phyloP scores from a whole-genome alignment of 169 alveolate species.

The Plasmodium gonderi region DNA sequence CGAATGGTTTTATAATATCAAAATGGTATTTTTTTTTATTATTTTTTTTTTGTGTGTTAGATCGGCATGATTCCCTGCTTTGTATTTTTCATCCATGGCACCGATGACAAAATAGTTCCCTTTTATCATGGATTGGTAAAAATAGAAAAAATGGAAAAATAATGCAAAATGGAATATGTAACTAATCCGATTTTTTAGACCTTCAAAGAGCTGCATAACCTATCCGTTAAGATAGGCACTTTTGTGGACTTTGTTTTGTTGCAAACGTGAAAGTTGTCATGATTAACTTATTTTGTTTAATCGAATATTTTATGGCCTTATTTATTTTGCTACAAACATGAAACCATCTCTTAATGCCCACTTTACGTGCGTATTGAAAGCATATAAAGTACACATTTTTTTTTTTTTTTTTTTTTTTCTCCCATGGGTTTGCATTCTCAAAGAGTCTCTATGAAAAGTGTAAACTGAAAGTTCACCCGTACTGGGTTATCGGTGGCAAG shows the following conservation, averaged over 20 bases:
- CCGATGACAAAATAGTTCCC: constrained; percentile 74
- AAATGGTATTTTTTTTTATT: not conserved
- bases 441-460: constrained; percentile 70
- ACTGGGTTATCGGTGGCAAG: constrained; percentile 69
- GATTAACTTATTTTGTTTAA: not conserved
- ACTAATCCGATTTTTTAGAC: not conserved
- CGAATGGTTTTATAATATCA: not conserved
- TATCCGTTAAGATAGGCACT: not conserved
- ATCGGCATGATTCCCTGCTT: constrained; percentile 52
- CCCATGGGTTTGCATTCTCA: not conserved
- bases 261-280: not conserved
- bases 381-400: no score
- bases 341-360: no score
- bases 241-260: not conserved
- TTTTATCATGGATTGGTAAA: constrained; percentile 73
- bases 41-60: no score
- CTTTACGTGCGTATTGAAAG: no score
- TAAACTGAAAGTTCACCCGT: constrained; percentile 63
- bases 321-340: not conserved
- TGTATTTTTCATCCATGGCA: constrained; percentile 68
- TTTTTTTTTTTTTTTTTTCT: not conserved
- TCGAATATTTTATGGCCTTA: not conserved
- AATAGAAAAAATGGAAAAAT: not conserved
- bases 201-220: not conserved
- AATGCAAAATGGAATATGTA: not conserved